Percentiles rank a stretch among this genome's conserved stretches.
Evolutionary conservation across 495 filamentous ascomycete species (phyloP).

Genomic region (Penicillium atrosanguineum): DNA sequence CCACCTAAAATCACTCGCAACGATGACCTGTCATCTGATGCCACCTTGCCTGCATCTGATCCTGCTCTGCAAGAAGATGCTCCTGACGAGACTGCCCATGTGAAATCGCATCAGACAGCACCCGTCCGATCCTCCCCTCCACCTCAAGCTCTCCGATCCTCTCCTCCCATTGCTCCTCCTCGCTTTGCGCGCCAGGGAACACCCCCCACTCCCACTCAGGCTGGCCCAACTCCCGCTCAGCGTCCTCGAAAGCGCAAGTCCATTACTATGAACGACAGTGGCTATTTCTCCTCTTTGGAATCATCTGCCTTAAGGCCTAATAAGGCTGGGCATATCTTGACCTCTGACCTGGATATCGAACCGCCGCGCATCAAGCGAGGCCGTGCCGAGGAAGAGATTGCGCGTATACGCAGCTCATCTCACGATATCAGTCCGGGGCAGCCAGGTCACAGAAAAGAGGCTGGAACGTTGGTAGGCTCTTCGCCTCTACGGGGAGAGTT

Average conservation of each 20-base stretch:
- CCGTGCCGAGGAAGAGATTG: slow-evolving; percentile 93
- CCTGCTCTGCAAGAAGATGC: slow-evolving; percentile 65
- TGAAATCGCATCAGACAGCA: slow-evolving; percentile 28
- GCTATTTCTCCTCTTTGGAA: slow-evolving; percentile 96
- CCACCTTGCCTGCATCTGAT: slow-evolving; percentile 89
- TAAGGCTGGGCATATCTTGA: slow-evolving; percentile 57
- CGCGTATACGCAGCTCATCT: slow-evolving; percentile 85
- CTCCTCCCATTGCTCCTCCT: slow-evolving; percentile 75
- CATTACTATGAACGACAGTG: slow-evolving; percentile 87
- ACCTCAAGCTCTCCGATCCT: slow-evolving; percentile 72
- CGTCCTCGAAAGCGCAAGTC: slow-evolving; percentile 67
- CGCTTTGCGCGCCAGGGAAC: slow-evolving; percentile 64
- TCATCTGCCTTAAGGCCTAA: slow-evolving; percentile 81
- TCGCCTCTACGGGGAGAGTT: slow-evolving; percentile 58
- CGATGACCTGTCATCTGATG: slow-evolving; percentile 82
- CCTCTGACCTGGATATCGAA: slow-evolving; percentile 69
- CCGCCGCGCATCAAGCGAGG: slow-evolving; percentile 80
- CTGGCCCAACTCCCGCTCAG: slow-evolving; percentile 49
- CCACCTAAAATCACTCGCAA: slow-evolving; percentile 24
- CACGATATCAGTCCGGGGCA: slow-evolving; percentile 82
- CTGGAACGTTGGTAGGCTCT: slow-evolving; percentile 48
- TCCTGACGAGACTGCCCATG: slow-evolving; percentile 44
- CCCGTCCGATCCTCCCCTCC: slow-evolving; percentile 57
- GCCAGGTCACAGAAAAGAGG: slow-evolving; percentile 45
- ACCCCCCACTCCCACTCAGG: slow-evolving; percentile 67